These are phyloP conservation scores for Botryotinia convoluta DNA, from an alignment of 2,329 filamentous ascomycete species.

Conservation along the genomic window DNA sequence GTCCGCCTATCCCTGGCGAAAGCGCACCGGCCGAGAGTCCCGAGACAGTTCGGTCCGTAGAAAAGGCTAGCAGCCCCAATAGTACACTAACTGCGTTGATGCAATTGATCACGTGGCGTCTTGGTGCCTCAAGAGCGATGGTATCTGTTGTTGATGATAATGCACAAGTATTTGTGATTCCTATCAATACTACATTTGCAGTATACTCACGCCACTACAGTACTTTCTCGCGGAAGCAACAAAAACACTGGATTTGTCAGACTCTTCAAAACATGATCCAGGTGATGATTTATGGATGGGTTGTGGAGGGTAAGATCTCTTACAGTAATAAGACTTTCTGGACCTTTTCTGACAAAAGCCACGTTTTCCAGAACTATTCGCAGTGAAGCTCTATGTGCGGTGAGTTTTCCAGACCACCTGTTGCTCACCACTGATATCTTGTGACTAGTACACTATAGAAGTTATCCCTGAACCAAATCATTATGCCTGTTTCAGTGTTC, in stretches of 20 bases:
- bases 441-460: conserved; percentile 22
- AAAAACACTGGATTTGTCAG: conserved; percentile 38
- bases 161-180: conserved; percentile 20
- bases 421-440: background rate
- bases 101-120: conserved; percentile 48
- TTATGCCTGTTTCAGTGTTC: conserved; percentile 24
- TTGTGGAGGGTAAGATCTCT: conserved; percentile 20
- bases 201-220: conserved; percentile 34
- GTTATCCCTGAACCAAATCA: conserved; percentile 8
- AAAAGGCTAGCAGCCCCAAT: conserved; percentile 35
- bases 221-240: conserved; percentile 51
- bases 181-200: background rate
- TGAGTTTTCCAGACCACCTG: background rate
- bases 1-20: conserved; percentile 2
- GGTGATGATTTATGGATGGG: conserved; percentile 22
- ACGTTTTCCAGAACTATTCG: conserved; percentile 14
- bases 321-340: background rate
- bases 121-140: conserved; percentile 45
- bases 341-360: background rate
- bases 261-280: conserved; percentile 20
- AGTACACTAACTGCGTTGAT: conserved; percentile 43
- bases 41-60: conserved; percentile 2
- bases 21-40: background rate
- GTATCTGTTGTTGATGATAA: conserved; percentile 45
- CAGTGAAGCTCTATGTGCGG: conserved; percentile 22